Conservation (phyloP, 139 green algal species). For the Spirogloea muscicola region DNA sequence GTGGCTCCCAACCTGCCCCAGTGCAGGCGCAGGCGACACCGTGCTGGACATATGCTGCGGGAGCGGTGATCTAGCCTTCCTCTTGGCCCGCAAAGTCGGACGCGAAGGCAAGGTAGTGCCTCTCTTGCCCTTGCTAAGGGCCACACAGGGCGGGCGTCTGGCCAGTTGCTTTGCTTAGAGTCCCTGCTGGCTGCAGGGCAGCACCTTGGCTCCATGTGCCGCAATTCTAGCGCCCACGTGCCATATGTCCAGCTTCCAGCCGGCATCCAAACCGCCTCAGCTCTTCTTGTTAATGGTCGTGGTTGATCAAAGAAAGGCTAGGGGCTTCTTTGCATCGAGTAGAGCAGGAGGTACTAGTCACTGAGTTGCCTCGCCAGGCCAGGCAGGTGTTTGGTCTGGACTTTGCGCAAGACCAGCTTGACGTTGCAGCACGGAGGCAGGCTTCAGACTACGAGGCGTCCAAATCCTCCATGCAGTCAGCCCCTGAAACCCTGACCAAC, state of each 20-base stretch:
- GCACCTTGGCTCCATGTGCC: no score
- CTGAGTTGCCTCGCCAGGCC: not conserved
- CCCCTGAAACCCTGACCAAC: no score
- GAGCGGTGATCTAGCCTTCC: constrained; percentile 82
- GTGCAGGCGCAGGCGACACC: constrained; percentile 53
- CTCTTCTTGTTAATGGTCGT: not conserved
- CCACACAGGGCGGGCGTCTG: no score
- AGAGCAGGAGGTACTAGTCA: not conserved
- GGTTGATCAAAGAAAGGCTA: not conserved
- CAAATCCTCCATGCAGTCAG: constrained; percentile 18
- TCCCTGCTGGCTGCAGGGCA: no score
- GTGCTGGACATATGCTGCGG: constrained; percentile 93
- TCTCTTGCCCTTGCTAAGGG: not conserved
- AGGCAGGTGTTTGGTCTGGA: constrained; percentile 79
- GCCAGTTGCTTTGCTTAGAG: no score
- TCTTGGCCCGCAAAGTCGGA: constrained; percentile 76
- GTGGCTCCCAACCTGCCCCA: no score
- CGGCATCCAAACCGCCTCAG: not conserved
- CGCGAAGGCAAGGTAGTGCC: constrained; percentile 59
- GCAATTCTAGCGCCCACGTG: not conserved
- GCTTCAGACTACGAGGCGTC: not conserved
- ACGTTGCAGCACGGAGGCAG: constrained; percentile 55
- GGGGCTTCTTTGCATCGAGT: not conserved
- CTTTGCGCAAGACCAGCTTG: constrained; percentile 86
- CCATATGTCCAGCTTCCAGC: not conserved